phyloP scores from a whole-genome alignment of 305 asterid species.

The Fraxinus baroniana region DNA sequence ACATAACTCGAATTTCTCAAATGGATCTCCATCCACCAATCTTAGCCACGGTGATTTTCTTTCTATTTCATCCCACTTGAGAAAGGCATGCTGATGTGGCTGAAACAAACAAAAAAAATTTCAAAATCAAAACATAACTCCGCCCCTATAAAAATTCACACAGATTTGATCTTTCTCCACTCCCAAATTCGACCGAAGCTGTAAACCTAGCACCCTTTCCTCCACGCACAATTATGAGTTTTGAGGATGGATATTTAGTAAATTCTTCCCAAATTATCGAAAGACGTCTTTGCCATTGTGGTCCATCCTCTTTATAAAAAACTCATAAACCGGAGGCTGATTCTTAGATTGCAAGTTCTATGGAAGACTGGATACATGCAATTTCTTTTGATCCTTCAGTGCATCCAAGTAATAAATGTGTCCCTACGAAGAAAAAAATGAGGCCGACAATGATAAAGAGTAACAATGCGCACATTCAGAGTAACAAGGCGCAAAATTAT shows the following conservation, averaged over 20 bases:
- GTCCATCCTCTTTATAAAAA: neutral
- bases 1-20: neutral
- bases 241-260: neutral
- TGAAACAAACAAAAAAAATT: neutral
- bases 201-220: neutral
- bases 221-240: neutral
- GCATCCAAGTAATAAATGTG: neutral
- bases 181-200: neutral
- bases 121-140: neutral
- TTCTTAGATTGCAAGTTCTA: neutral
- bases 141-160: neutral
- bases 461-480: neutral
- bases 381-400: neutral
- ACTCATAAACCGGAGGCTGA: neutral
- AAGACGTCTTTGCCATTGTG: neutral
- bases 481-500: too few species aligned
- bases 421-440: neutral
- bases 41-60: neutral
- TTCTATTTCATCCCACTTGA: neutral
- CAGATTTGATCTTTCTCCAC: neutral
- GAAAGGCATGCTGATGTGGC: neutral
- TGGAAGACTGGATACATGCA: neutral
- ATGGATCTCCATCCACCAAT: neutral
- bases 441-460: neutral
- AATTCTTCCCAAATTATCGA: neutral